These are phyloP conservation scores for Cordyceps cateniannulata DNA, from an alignment of 2,329 filamentous ascomycete genomes.

Conservation along the genomic window DNA sequence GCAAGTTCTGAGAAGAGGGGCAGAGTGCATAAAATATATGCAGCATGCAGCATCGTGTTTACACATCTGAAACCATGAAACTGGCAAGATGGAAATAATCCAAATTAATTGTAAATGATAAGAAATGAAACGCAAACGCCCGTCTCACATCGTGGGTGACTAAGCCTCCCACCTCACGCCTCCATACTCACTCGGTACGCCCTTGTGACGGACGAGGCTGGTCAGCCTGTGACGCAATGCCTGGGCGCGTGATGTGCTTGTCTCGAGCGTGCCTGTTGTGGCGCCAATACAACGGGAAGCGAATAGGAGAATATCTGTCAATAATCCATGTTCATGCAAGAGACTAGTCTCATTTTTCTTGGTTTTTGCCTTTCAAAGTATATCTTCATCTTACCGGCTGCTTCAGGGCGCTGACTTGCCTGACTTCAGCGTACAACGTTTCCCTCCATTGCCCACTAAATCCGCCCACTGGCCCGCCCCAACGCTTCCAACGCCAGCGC, in stretches of 20 bases:
- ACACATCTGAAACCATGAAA: neutral
- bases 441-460: neutral
- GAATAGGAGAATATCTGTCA: neutral
- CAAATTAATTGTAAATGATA: neutral
- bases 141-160: neutral
- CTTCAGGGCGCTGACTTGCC: no score
- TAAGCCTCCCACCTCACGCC: neutral
- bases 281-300: neutral
- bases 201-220: slow-evolving; percentile 6
- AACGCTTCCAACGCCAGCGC: no score
- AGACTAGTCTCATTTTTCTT: no score
- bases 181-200: neutral
- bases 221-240: slow-evolving; percentile 9
- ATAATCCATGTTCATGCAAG: neutral
- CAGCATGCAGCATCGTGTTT: neutral
- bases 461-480: neutral
- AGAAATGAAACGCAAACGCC: neutral
- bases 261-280: slow-evolving; percentile 5
- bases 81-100: neutral
- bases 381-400: neutral
- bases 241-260: slow-evolving; percentile 9
- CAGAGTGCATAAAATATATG: no score
- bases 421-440: neutral
- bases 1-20: neutral
- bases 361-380: neutral